A percentile compares a stretch with the other conserved stretches of the same genome.
Conservation (phyloP, 176 grass and related monocot genomes). For the Saccharum officinarum region DNA sequence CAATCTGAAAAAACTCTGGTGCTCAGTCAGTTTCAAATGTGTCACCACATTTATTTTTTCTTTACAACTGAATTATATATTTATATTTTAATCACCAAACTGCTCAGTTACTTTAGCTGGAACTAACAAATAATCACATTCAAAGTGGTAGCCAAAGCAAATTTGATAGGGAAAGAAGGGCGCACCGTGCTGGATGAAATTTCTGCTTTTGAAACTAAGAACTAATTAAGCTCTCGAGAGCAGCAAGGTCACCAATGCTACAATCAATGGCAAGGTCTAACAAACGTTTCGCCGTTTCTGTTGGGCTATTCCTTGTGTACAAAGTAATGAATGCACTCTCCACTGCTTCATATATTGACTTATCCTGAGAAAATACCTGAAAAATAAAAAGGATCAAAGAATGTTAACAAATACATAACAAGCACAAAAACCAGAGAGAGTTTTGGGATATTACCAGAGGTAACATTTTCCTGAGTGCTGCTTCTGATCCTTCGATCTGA, state of each 20-base stretch:
- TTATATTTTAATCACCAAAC: not conserved
- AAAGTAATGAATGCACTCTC: conserved; percentile 89
- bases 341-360: conserved; percentile 96
- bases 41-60: conserved; percentile 12
- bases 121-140: not conserved
- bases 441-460: conserved; percentile 65
- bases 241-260: conserved; percentile 86
- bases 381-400: conserved; percentile 31
- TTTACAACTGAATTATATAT: conserved; percentile 12
- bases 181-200: conserved; percentile 78
- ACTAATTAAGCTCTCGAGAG: conserved; percentile 82
- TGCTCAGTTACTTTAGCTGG: conserved; percentile 1
- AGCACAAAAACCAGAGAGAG: conserved; percentile 26
- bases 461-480: conserved; percentile 82
- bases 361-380: conserved; percentile 97
- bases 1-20: conserved; percentile 14
- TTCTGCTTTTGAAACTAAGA: conserved; percentile 79
- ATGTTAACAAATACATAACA: not conserved
- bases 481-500: conserved; percentile 97
- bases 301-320: conserved; percentile 74
- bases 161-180: conserved; percentile 25
- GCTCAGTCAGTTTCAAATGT: not conserved
- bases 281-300: conserved; percentile 87
- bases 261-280: conserved; percentile 64
- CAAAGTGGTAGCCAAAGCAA: conserved; percentile 20